Percentiles rank a stretch among this genome's conserved stretches.
These are phyloP conservation scores for Thelonectria discophora DNA, from an alignment of 2,329 filamentous ascomycete genomes.

Conservation along the genomic window DNA sequence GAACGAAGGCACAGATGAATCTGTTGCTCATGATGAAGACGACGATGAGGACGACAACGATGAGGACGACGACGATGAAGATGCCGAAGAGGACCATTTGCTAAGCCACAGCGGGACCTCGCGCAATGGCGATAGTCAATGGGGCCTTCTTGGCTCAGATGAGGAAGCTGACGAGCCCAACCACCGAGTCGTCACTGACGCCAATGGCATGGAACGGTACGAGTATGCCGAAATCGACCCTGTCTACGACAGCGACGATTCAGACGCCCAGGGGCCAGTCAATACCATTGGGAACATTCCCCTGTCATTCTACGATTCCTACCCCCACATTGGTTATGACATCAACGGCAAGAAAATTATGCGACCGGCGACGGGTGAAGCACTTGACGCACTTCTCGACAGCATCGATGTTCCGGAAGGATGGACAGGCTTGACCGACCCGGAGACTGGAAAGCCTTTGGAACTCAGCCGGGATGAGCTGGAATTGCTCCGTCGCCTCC, in stretches of 20 bases:
- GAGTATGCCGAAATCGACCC: constrained; percentile 94
- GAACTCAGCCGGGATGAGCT: constrained; percentile 88
- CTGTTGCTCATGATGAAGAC: constrained; percentile 1
- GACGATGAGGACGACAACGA: constrained; percentile 16
- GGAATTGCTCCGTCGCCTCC: constrained; percentile 86
- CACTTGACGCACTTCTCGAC: constrained; percentile 90
- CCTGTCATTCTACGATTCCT: constrained; percentile 94
- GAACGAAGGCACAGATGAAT: constrained; percentile 50
- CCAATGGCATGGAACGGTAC: constrained; percentile 90
- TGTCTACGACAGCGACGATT: constrained; percentile 95
- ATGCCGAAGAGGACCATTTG: constrained; percentile 50
- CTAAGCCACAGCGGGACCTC: constrained; percentile 40
- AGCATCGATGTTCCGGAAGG: constrained; percentile 97
- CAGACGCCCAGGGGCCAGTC: constrained; percentile 77
- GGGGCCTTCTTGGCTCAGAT: constrained; percentile 44
- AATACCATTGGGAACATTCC: constrained; percentile 98
- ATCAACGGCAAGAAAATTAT: constrained; percentile 99
- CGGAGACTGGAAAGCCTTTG: constrained; percentile 90
- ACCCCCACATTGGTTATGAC: constrained; percentile 97
- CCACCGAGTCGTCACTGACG: constrained; percentile 75
- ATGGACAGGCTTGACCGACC: constrained; percentile 96
- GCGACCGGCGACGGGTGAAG: constrained; percentile 92
- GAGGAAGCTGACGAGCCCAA: constrained; percentile 53
- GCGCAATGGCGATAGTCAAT: constrained; percentile 50
- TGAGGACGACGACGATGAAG: constrained; percentile 42